Percentiles rank a stretch among this genome's conserved stretches.
These are phyloP conservation scores for Ogataea parapolymorpha DNA, from an alignment of 805 yeast species.

Conservation along the genomic window DNA sequence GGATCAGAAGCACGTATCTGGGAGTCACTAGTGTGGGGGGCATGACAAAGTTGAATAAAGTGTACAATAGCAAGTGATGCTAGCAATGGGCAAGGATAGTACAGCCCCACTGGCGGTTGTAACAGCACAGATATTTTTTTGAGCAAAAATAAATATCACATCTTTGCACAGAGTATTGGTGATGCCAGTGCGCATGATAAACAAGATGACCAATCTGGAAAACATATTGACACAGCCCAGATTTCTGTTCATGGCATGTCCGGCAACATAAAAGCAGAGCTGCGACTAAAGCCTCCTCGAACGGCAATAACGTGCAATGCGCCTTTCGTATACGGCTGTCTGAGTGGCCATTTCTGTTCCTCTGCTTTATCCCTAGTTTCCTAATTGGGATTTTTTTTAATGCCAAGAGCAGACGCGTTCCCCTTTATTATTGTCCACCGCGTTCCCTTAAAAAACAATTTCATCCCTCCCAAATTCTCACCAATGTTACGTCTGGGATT, in stretches of 20 bases:
- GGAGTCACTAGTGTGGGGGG: constrained; percentile 15
- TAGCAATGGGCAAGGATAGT: constrained; percentile 11
- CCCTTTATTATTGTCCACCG: constrained; percentile 5
- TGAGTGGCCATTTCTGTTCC: neutral
- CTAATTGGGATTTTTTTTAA: constrained; percentile 3
- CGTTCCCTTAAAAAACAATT: constrained; percentile 7
- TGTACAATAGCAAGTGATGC: constrained; percentile 8
- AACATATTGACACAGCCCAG: neutral
- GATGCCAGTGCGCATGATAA: neutral
- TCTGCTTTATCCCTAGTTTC: constrained; percentile 2
- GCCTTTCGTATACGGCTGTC: neutral
- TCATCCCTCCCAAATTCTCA: constrained; percentile 10
- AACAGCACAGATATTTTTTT: constrained; percentile 10
- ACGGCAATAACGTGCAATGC: neutral
- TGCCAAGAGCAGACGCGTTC: constrained; percentile 6
- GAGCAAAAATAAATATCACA: constrained; percentile 6
- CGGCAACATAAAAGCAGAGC: neutral
- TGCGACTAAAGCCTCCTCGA: neutral
- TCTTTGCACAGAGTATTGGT: constrained; percentile 4
- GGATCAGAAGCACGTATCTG: constrained; percentile 12
- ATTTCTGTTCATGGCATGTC: neutral
- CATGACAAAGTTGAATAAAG: constrained; percentile 1
- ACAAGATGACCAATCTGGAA: neutral
- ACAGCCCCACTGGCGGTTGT: constrained; percentile 14
- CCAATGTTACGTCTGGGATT: constrained; percentile 8